phyloP scores from a whole-genome alignment of 805 yeast species.

The Deakozyma indianensis region DNA sequence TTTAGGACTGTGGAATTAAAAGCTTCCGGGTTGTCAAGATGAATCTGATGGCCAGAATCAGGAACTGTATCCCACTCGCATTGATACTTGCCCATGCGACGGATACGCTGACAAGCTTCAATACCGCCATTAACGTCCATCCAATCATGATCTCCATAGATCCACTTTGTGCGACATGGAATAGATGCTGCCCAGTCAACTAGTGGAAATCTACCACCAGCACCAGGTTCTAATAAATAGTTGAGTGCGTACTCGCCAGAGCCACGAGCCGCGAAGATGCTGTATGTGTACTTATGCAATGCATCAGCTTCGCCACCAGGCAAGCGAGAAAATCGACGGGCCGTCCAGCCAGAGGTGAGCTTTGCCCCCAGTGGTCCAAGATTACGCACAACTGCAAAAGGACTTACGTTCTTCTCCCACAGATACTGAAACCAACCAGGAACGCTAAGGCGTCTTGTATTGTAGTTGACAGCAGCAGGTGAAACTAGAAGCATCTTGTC shows the following conservation, averaged over 20 bases:
- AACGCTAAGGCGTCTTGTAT: slow-evolving; percentile 24
- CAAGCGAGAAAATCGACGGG: slow-evolving; percentile 59
- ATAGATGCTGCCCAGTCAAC: slow-evolving; percentile 33
- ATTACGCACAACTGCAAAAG: slow-evolving; percentile 64
- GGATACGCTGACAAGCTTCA: slow-evolving; percentile 19
- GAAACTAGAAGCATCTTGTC: slow-evolving; percentile 63
- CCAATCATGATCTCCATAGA: slow-evolving; percentile 75
- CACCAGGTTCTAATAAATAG: slow-evolving; percentile 80
- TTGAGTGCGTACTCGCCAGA: slow-evolving; percentile 89
- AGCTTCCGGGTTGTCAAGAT: slow-evolving; percentile 42
- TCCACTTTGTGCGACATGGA: slow-evolving; percentile 58
- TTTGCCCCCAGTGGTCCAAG: slow-evolving; percentile 75
- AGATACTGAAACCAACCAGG: slow-evolving; percentile 68
- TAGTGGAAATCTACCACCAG: slow-evolving; percentile 69
- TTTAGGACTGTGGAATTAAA: slow-evolving; percentile 36
- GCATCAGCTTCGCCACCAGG: slow-evolving; percentile 29
- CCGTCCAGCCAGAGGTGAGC: slow-evolving; percentile 81
- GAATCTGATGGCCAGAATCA: slow-evolving; percentile 62
- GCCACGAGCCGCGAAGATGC: slow-evolving; percentile 74
- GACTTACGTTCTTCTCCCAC: slow-evolving; percentile 82
- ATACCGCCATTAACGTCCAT: slow-evolving; percentile 33
- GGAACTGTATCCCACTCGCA: slow-evolving; percentile 24
- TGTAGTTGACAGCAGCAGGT: slow-evolving; percentile 66
- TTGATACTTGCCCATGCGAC: slow-evolving; percentile 10
- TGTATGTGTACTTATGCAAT: slow-evolving; percentile 68